These are phyloP conservation scores for Podila epicladia DNA, from an alignment of 192 early-diverging fungal species.

Conservation along the genomic window DNA sequence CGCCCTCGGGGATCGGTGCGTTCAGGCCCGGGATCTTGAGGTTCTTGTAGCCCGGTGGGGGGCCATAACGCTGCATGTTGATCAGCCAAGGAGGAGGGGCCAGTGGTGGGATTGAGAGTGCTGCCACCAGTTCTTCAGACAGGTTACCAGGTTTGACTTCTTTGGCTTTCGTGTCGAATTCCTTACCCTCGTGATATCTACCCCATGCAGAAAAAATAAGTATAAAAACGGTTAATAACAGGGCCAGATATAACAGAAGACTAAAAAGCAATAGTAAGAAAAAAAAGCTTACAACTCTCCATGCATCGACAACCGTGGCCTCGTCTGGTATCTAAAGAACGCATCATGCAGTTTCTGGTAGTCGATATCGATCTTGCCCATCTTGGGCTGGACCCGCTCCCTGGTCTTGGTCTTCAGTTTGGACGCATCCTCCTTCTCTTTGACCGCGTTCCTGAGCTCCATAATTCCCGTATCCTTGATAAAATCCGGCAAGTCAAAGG, in stretches of 20 bases:
- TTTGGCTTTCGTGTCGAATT: conserved; percentile 90
- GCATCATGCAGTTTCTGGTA: conserved; percentile 98
- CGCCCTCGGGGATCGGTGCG: conserved; percentile 93
- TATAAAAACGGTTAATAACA: conserved; percentile 1
- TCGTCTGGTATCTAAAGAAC: conserved; percentile 95
- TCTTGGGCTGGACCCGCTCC: conserved; percentile 91
- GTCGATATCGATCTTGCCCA: conserved; percentile 96
- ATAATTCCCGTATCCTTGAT: conserved; percentile 98
- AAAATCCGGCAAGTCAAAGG: conserved; percentile 96
- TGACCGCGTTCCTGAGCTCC: conserved; percentile 91
- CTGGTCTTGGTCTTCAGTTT: conserved; percentile 86
- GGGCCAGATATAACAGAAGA: neutral
- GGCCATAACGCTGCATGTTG: conserved; percentile 98
- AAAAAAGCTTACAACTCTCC: conserved; percentile 79
- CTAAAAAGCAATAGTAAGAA: neutral
- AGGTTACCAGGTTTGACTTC: conserved; percentile 89
- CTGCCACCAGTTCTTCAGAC: conserved; percentile 85
- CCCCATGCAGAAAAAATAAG: neutral
- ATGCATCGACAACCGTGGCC: conserved; percentile 76
- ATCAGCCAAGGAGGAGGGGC: conserved; percentile 98
- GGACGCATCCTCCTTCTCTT: conserved; percentile 87
- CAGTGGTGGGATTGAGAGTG: conserved; percentile 90
- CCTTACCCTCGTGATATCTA: conserved; percentile 96
- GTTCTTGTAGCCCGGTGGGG: conserved; percentile 93
- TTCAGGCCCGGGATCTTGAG: conserved; percentile 94